phyloP scores from a whole-genome alignment of 75 land plant genomes.

The Adiantum capillusveneris region DNA sequence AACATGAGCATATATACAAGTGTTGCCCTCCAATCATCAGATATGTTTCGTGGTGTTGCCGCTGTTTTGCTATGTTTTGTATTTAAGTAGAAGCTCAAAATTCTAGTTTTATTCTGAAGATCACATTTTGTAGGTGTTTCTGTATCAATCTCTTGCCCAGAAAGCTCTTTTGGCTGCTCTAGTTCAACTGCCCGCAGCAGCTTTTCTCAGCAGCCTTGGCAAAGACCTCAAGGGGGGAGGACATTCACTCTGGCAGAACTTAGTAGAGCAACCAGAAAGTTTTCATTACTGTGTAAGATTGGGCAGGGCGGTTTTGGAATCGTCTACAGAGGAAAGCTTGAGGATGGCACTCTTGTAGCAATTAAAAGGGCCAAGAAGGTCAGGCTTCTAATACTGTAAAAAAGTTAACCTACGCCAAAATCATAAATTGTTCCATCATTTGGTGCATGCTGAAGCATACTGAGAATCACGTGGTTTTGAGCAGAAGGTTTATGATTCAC shows the following conservation, averaged over 20 bases:
- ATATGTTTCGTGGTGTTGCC: too few species aligned
- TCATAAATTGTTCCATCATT: background rate
- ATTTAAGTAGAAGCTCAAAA: too few species aligned
- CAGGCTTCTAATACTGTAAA: background rate
- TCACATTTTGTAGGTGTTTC: background rate
- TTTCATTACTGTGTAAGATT: slow-evolving; percentile 41
- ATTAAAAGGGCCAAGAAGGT: slow-evolving; percentile 77
- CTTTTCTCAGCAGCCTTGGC: background rate
- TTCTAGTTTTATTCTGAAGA: too few species aligned
- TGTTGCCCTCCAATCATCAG: too few species aligned
- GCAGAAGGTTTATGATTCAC: slow-evolving; percentile 57
- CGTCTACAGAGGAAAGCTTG: slow-evolving; percentile 68
- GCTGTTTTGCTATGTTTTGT: too few species aligned
- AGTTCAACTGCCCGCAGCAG: background rate
- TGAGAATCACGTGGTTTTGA: background rate
- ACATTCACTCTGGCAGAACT: slow-evolving; percentile 52
- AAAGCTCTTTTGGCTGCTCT: background rate
- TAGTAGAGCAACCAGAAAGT: slow-evolving; percentile 50
- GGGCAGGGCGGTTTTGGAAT: slow-evolving; percentile 75
- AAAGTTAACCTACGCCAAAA: background rate
- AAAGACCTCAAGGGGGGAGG: background rate
- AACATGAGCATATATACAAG: too few species aligned
- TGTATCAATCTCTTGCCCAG: background rate
- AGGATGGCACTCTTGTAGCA: slow-evolving; percentile 64
- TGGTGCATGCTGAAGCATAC: background rate